Percentiles rank a stretch among this genome's conserved stretches.
Conservation (phyloP, 352 stramenopile species). For the Halophytophthora batemanensis region DNA sequence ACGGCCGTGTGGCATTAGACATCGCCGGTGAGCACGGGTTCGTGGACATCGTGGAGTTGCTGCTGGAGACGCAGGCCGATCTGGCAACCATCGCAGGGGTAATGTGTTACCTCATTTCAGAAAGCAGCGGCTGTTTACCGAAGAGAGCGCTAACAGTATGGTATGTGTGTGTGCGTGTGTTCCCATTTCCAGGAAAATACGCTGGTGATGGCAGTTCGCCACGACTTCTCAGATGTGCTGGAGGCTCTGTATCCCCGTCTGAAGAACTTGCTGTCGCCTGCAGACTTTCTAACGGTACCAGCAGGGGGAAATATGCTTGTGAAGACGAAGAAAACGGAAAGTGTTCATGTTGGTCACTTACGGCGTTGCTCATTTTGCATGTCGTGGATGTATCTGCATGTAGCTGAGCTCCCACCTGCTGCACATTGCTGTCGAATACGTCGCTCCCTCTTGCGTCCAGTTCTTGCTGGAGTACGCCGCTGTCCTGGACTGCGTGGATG, state of each 20-base stretch:
- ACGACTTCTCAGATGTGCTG: constrained; percentile 3
- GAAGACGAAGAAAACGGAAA: too few relatives aligned
- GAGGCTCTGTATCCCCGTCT: neutral
- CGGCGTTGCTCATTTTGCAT: too few relatives aligned
- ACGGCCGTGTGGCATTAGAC: constrained; percentile 21
- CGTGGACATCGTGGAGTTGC: constrained; percentile 21
- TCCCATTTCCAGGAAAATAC: too few relatives aligned
- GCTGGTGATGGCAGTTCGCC: neutral
- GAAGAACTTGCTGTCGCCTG: neutral
- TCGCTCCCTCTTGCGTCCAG: neutral
- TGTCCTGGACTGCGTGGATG: neutral
- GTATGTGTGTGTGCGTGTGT: too few relatives aligned
- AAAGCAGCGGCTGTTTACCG: too few relatives aligned
- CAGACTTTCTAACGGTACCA: neutral
- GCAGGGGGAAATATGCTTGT: too few relatives aligned
- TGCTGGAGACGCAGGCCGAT: constrained; percentile 3
- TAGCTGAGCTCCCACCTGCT: neutral
- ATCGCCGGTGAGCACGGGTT: constrained; percentile 30
- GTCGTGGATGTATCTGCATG: neutral
- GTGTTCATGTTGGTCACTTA: too few relatives aligned
- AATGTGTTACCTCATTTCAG: too few relatives aligned
- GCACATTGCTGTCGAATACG: neutral
- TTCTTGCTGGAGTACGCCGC: neutral
- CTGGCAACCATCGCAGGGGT: neutral
- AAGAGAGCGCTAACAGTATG: too few relatives aligned